Evolutionary conservation across 2,329 filamentous ascomycete species (phyloP), one percentile per base, ranked within the genome.

Genomic region (Colletotrichum navitas): DNA sequence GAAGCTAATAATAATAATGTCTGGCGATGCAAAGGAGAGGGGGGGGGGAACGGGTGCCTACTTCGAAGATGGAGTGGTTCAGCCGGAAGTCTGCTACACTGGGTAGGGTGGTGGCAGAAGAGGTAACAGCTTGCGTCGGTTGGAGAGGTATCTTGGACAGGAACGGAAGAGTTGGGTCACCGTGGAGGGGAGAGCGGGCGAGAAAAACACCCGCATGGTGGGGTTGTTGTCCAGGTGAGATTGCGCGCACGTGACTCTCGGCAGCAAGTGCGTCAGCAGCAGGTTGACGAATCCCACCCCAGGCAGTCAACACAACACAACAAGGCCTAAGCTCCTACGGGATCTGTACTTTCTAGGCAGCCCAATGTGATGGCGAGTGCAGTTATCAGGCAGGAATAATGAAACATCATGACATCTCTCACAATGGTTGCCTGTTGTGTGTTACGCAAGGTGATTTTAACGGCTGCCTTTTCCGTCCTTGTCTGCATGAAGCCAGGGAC

Each of bases 121-220:
- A 62, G 73, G 71, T 67, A 73, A 71, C 71, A 73, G 66, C 71
- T 74, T 73, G 63, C 66, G 61, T 63, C 63, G 67, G 64, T 63
- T 69, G 72, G 36, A 60, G 70, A 73, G 70, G 72, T 69, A 73
- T 69, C 70, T 72, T 73, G 73, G 71, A 72, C 63, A 67, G 71
- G 55, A 71, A 43, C 59, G 55, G 70, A 62, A 54, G 71, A 74
- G 73, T 68, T 74, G 73, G 73, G 70, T 69, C 59, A 60, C 68
- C 39, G 56, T 73, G 60, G 71, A 71, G 71, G 61, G 73, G 71
- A 71, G 68, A 72, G 67, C 72, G 67, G 70, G 70, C 71, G 71
- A 74, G 66, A 74, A 74, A 74, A 74, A 74, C 73, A 74, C 71
- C 68, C 71, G 61, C 73, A 69, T 74, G 73, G 73, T 74, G 73